Percentiles rank a stretch among this genome's conserved stretches.
These are phyloP conservation scores for Triadica sebifera DNA, from an alignment of 345 rosid genomes.

Conservation along the genomic window DNA sequence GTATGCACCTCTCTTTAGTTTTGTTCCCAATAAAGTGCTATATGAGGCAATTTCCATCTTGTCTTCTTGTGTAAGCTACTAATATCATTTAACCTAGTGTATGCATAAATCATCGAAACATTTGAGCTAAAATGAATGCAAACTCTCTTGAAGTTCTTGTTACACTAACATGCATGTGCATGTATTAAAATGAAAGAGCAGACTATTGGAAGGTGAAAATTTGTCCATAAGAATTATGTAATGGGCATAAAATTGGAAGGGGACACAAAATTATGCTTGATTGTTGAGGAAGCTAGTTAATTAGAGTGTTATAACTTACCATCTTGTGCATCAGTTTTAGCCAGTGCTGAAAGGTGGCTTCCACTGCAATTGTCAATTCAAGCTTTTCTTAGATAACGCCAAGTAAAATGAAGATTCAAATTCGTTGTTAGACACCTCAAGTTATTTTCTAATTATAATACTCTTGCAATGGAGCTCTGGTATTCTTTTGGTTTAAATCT, in stretches of 20 bases:
- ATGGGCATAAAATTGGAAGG: neutral
- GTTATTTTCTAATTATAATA: neutral
- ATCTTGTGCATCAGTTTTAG: too few species aligned
- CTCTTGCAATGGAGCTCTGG: neutral
- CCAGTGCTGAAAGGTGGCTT: too few species aligned
- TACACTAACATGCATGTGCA: neutral
- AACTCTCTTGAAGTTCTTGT: neutral
- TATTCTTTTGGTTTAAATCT: neutral
- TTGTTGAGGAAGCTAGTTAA: too few species aligned
- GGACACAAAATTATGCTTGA: too few species aligned
- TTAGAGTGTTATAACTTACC: too few species aligned
- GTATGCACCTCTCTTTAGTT: conserved; percentile 36
- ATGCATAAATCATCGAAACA: neutral
- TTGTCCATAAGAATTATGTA: neutral
- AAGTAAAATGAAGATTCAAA: neutral
- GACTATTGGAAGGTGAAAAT: neutral
- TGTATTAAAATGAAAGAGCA: neutral
- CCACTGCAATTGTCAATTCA: too few species aligned
- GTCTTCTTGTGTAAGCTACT: neutral
- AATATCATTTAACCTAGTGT: neutral
- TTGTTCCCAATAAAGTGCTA: neutral
- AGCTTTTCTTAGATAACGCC: too few species aligned
- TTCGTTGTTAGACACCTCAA: neutral
- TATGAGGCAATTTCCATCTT: neutral
- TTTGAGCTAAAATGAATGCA: neutral